These are phyloP conservation scores for Amoebophrya sp. DNA, from an alignment of 169 alveolate genomes.

Conservation along the genomic window DNA sequence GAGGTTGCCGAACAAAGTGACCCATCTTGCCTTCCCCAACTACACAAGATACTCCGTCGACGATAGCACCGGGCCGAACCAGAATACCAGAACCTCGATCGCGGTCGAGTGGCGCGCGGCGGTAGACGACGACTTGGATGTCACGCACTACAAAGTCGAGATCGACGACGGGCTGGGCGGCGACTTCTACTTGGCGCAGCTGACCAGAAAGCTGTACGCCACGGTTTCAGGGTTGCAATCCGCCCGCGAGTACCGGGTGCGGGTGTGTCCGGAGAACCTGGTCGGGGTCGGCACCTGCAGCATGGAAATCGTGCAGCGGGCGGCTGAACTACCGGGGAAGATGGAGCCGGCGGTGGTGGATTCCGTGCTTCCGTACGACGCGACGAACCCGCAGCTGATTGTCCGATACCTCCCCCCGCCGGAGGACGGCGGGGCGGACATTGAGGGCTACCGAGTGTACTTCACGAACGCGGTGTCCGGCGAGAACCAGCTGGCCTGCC, in stretches of 20 bases:
- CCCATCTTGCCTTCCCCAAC: not conserved
- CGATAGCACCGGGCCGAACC: not conserved
- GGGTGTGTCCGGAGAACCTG: not conserved
- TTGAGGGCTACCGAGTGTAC: slow-evolving; percentile 29
- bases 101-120: slow-evolving; percentile 19
- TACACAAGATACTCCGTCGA: not conserved
- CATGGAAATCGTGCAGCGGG: not conserved
- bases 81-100: not conserved
- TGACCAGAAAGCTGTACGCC: not conserved
- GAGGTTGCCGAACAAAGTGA: not conserved
- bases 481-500: too few relatives aligned
- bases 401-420: not conserved
- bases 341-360: not conserved
- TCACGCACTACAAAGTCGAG: not conserved
- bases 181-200: not conserved
- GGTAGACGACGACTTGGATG: not conserved
- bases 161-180: slow-evolving; percentile 18
- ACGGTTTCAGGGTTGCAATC: not conserved
- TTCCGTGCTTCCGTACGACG: not conserved
- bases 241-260: not conserved
- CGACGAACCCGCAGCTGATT: not conserved
- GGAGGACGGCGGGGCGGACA: slow-evolving; percentile 18
- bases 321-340: not conserved
- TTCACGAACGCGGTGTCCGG: not conserved
- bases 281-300: not conserved